Base-by-base conservation (phyloP, 139 green algal genomes). In the Edaphochlamys debaryana region DNA sequence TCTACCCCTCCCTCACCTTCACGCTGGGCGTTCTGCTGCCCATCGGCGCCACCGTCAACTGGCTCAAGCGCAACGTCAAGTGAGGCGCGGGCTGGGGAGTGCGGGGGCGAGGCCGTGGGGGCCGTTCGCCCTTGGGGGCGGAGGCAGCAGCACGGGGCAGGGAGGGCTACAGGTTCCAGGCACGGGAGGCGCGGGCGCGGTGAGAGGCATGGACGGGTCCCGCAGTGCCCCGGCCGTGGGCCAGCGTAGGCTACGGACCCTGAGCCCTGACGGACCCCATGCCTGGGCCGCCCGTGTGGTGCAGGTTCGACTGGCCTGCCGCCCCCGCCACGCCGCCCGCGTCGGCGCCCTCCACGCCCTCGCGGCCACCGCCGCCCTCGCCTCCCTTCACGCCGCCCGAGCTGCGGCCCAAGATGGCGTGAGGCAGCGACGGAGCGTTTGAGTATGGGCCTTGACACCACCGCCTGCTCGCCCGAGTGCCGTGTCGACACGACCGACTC, bases 1-100 rank as follows among this genome's bases (percentile, higher is more conserved):
- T 91, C 36, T 91, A 84, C 76, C 87, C 87, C 36, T 86, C 73
- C 27, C 80, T 91, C 23, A 45, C 66, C 23, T 69, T 89, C 63
- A 85, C 74, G 1, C 40, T 86, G 25, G 52, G 29, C 2, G 37
- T 91, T 41, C 54, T 88, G 74, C 68, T 91, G 69, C 87, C 87
- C 4, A 67, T 91, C 34, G 75, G 70, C 25, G 36, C 69, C 9
- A 69, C 69, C 7, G 63, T 56, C 29, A 89, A 89, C 84, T 87
- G 75, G 84, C 79, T 91, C 23, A 84, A 86, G 67, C 68, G 79
- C 40, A 87, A 87, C 68, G 27, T 38, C 45, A 60, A 48, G 62
- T 91, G 63, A 32, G 75, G 41, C 4, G 54, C 58, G 58, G 58
- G 29, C 27, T 6, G 13, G 25, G 30, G n/a, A n/a, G n/a, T n/a